Percentiles rank a stretch among this genome's conserved stretches.
Evolutionary conservation across 1,284 basidiomycete species (phyloP).

Genomic region (Cutaneotrichosporon spelunceum): DNA sequence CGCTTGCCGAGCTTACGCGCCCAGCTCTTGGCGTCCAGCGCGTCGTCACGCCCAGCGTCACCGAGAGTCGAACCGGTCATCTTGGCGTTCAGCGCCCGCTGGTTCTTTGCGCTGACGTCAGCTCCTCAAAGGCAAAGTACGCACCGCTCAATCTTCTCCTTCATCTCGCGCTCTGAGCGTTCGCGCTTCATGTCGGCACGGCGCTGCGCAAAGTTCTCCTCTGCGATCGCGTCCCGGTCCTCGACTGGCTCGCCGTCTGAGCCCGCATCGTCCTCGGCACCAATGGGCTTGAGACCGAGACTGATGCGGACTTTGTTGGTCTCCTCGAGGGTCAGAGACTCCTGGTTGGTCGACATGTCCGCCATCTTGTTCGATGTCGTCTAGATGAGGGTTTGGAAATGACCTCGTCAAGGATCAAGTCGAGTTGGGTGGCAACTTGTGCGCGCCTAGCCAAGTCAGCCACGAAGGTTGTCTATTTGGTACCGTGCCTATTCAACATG

Average conservation of each 20-base stretch:
- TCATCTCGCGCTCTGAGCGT: conserved; percentile 69
- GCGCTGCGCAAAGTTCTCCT: conserved; percentile 73
- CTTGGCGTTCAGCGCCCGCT: conserved; percentile 73
- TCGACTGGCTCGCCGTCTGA: conserved; percentile 16
- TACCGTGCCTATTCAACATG: neutral
- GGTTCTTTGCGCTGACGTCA: conserved; percentile 20
- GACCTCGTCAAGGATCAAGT: neutral
- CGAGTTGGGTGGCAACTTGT: conserved; percentile 28
- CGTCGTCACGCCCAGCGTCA: conserved; percentile 64
- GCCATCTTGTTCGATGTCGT: conserved; percentile 15
- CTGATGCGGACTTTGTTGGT: conserved; percentile 95
- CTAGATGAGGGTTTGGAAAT: neutral
- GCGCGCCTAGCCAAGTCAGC: neutral
- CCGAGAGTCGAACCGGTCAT: conserved; percentile 87
- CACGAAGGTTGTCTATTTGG: neutral
- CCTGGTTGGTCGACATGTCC: conserved; percentile 53
- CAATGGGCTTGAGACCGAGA: conserved; percentile 89
- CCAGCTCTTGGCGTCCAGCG: conserved; percentile 69
- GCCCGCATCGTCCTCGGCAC: conserved; percentile 59
- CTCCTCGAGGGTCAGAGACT: conserved; percentile 84
- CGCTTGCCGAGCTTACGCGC: conserved; percentile 67
- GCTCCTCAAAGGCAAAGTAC: conserved; percentile 50
- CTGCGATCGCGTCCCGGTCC: conserved; percentile 66
- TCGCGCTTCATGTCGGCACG: conserved; percentile 68
- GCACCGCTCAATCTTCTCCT: conserved; percentile 83